Conservation (phyloP, 495 filamentous ascomycete species). For the Achaetomiella virescens region DNA sequence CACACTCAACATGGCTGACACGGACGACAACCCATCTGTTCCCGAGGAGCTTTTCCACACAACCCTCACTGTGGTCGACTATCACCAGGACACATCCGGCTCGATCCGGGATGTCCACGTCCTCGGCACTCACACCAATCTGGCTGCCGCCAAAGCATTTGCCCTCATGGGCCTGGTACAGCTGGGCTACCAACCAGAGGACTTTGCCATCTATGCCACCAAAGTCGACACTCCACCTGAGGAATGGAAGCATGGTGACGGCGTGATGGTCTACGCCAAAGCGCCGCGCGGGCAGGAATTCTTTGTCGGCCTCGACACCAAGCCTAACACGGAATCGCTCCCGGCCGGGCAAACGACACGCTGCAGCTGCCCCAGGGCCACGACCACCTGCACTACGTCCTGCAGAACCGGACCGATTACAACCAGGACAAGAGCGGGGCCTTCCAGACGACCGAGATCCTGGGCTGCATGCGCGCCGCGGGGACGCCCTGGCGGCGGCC, state of each 20-base stretch:
- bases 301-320: constrained; percentile 33
- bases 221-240: not conserved
- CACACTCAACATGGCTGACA: not conserved
- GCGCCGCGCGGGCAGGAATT: constrained; percentile 31
- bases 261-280: constrained; percentile 31
- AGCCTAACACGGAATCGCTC: constrained; percentile 32
- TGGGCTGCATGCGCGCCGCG: constrained; percentile 29
- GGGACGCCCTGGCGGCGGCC: constrained; percentile 29
- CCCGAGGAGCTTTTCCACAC: constrained; percentile 36
- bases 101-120: constrained; percentile 29
- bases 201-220: constrained; percentile 31
- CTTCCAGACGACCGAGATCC: constrained; percentile 33
- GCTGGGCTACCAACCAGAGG: constrained; percentile 32
- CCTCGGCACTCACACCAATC: constrained; percentile 34
- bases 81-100: constrained; percentile 26
- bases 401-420: constrained; percentile 39
- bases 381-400: constrained; percentile 36
- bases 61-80: constrained; percentile 34
- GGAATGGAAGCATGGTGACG: constrained; percentile 36
- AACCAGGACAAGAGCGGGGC: constrained; percentile 28
- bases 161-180: constrained; percentile 21
- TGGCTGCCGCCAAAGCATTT: constrained; percentile 30
- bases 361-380: constrained; percentile 21
- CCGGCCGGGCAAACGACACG: constrained; percentile 15
- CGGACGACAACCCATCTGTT: not conserved